Base-by-base conservation (phyloP, 2,329 filamentous ascomycete genomes). In the Sarocladium oryzae region DNA sequence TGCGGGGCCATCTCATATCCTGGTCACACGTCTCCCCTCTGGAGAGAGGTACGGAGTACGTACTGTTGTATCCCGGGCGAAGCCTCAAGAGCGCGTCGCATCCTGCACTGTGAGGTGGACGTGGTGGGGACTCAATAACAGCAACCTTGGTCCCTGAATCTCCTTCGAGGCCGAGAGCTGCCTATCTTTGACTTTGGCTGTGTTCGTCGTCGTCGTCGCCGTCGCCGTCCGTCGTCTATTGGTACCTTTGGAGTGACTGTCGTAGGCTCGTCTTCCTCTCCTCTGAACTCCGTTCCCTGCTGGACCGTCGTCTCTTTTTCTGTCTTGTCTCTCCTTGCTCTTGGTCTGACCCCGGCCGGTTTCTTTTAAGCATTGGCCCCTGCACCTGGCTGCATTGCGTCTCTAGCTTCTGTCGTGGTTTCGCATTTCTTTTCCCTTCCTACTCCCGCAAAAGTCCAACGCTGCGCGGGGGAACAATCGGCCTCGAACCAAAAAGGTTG, bases 131-230 rank as follows among this genome's bases (percentile, higher is more conserved):
- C 43, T 33, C 43, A 48, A 48, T 48, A 16, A 48, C 43, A 18
- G 43, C 43, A 33, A 48, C 43, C 26, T 48, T 48, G 24, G 43
- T 48, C 43, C 43, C 43, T 48, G 43, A 33, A 48, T 48, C 43
- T 48, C 43, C n/a, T 48, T 5, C 28, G 26, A 33, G 16, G n/a
- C 26, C 43, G 23, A 43, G 40, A 43, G 23, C 23, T 26, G 7
- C 23, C 40, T 28, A 43, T 43, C 40, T 43, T 43, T 16, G 40
- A 26, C 21, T 43, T 43, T 37, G 11, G 35, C 35, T 37, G 35
- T 18, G 5, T 7, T 37, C 11, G 23, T 16, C 33, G 33, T 40
- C 16, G 36, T 16, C 13, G 23, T 43, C 26, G 40, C 21, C 13
- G 7, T 28, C 21, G 11, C 21, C 15, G 10, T 40, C 8, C 16